Evolutionary conservation across 805 yeast genomes (phyloP).

Genomic region (Yarrowia divulgata): DNA sequence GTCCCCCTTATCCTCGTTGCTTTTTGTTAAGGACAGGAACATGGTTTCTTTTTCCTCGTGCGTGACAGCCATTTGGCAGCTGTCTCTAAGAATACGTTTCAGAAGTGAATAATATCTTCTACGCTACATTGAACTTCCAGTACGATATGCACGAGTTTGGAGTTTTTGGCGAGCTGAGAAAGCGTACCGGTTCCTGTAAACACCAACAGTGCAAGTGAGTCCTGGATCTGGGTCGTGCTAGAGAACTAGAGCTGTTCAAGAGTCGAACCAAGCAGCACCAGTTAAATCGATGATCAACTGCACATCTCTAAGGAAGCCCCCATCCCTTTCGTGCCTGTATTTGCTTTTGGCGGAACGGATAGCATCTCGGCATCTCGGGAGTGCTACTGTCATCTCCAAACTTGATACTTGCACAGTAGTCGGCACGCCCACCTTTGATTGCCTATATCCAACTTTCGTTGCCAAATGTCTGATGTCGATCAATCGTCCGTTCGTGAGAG

Average conservation of each 20-base stretch:
- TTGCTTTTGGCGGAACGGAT: slow-evolving; percentile 21
- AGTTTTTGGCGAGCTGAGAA: too few relatives aligned
- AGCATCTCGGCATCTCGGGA: background rate
- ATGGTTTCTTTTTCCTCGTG: slow-evolving; percentile 2
- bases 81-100: background rate
- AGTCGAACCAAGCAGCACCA: too few relatives aligned
- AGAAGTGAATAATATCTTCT: background rate
- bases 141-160: too few relatives aligned
- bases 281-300: too few relatives aligned
- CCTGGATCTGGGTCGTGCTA: too few relatives aligned
- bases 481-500: slow-evolving; percentile 7
- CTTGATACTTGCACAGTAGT: too few relatives aligned
- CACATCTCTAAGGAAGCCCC: background rate
- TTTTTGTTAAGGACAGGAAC: background rate
- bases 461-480: background rate
- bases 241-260: too few relatives aligned
- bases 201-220: too few relatives aligned
- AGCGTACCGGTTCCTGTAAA: too few relatives aligned
- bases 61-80: slow-evolving; percentile 16
- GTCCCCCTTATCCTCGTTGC: background rate
- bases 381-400: background rate
- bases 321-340: background rate
- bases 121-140: too few relatives aligned
- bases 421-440: background rate
- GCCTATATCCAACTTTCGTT: background rate